Evolutionary conservation across 345 rosid genomes (phyloP).

Genomic region (Bruguiera gymnorhiza): DNA sequence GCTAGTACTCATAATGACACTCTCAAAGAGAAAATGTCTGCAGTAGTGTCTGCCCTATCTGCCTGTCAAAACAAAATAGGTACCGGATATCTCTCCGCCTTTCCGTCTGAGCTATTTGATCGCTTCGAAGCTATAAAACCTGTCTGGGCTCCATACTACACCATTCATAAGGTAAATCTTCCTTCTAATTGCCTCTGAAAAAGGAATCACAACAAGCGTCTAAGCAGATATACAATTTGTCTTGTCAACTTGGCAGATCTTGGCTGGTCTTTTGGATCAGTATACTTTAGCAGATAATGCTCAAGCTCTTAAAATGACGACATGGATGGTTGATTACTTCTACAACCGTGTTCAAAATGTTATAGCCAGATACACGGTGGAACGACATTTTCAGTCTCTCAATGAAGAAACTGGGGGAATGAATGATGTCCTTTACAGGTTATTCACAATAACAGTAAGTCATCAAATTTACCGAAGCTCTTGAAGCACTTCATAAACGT

Average conservation of each 20-base stretch:
- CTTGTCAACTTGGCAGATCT: slow-evolving; percentile 46
- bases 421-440: slow-evolving; percentile 87
- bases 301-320: slow-evolving; percentile 67
- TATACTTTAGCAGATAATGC: slow-evolving; percentile 58
- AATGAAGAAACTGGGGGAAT: slow-evolving; percentile 97
- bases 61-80: slow-evolving; percentile 72
- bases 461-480: background rate
- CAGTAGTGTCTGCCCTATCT: slow-evolving; percentile 60
- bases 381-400: slow-evolving; percentile 71
- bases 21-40: slow-evolving; percentile 67
- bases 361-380: slow-evolving; percentile 47
- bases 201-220: background rate
- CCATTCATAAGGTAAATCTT: slow-evolving; percentile 74
- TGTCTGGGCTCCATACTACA: slow-evolving; percentile 99
- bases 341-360: slow-evolving; percentile 80
- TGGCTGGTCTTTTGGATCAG: slow-evolving; percentile 90
- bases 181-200: background rate
- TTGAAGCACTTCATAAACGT: background rate
- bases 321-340: slow-evolving; percentile 85
- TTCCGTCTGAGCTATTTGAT: slow-evolving; percentile 73
- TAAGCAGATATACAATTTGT: background rate
- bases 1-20: slow-evolving; percentile 75
- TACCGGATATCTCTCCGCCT: slow-evolving; percentile 90
- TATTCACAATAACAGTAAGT: slow-evolving; percentile 62
- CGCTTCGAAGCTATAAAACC: slow-evolving; percentile 74